Base-by-base conservation (phyloP, 2,329 filamentous ascomycete genomes). In the Bimuria novae-zelandiae region DNA sequence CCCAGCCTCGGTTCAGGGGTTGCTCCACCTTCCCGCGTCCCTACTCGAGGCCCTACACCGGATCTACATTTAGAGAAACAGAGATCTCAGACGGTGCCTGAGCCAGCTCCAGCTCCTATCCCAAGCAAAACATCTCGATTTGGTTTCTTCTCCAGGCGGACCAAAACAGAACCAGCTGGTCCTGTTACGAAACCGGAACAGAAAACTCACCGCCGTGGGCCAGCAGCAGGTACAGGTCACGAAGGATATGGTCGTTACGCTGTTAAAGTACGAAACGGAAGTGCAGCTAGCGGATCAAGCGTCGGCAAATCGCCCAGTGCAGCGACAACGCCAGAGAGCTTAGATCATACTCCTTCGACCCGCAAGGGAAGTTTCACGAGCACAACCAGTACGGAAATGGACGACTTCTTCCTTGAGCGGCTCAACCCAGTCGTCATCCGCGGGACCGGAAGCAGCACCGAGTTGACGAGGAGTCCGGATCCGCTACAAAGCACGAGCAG, bases 171-270 rank as follows among this genome's bases (percentile, higher is more conserved):
- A 0, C 69, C 82, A 3, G 80, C 84, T 36, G 69, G 73, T n/a
- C 55, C 74, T 10, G 54, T 70, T 0, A 82, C 86, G n/a, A 85
- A 82, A 67, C 79, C 81, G 32, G 85, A 87, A 7, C 85, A 82
- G 57, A 68, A 77, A 7, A 55, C 77, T 21, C 61, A 61, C 1
- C 64, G 89, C 23, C 93, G 91, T 72, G 92, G 93, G 0, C 93
- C 93, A 19, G 85, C 83, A 14, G 93, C 93, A 35, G 93, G 93
- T n/a, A 97, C 93, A 32, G 93, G 93, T 0, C 92, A 97, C 65
- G 93, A 97, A 76, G 89, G 89, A 1, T 92, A 93, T 64, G 88
- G 88, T 0, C 83, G 82, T 51, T 79, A 90, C 51, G 85, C 86
- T 2, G 77, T 80, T 4, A 83, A 86, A 52, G 82, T 87, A 25